A percentile compares a stretch with the other conserved stretches of the same genome.
phyloP scores from a whole-genome alignment of 306 rosid genomes.

The Glycine tomentella region DNA sequence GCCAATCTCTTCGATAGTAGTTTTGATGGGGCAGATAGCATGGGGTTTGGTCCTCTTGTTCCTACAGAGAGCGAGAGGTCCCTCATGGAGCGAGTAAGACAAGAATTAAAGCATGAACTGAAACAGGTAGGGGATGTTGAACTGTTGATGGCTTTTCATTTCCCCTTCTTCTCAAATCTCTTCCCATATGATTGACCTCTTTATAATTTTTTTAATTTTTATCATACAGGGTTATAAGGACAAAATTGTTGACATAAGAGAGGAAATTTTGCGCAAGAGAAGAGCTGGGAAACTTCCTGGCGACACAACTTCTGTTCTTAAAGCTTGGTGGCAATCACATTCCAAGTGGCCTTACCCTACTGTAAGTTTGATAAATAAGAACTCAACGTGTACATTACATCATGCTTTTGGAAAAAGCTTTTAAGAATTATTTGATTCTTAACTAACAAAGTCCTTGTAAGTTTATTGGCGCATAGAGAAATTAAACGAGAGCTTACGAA shows the following conservation, averaged over 20 bases:
- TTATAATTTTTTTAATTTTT: not conserved
- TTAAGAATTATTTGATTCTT: not conserved
- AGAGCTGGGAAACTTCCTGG: conserved; percentile 98
- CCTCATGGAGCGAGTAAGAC: conserved; percentile 94
- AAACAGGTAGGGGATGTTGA: conserved; percentile 60
- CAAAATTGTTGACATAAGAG: conserved; percentile 93
- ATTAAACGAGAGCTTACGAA: not conserved
- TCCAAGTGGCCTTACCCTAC: conserved; percentile 98
- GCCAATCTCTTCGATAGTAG: conserved; percentile 74
- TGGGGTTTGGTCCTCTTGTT: conserved; percentile 98
- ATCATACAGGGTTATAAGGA: conserved; percentile 82
- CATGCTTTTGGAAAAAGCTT: not conserved
- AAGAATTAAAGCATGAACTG: conserved; percentile 86
- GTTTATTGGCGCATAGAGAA: not conserved
- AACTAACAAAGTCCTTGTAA: not conserved
- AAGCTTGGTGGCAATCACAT: conserved; percentile 96
- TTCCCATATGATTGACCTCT: not conserved
- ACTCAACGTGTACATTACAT: not conserved
- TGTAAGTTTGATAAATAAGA: conserved; percentile 57
- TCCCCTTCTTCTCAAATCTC: not conserved
- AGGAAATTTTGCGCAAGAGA: conserved; percentile 92
- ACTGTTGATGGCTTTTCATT: not conserved
- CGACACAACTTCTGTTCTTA: conserved; percentile 88
- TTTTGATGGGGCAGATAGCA: conserved; percentile 75
- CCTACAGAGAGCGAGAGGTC: conserved; percentile 96